Base-by-base conservation (phyloP, 1,284 basidiomycete genomes). In the Xanthoconium separans region DNA sequence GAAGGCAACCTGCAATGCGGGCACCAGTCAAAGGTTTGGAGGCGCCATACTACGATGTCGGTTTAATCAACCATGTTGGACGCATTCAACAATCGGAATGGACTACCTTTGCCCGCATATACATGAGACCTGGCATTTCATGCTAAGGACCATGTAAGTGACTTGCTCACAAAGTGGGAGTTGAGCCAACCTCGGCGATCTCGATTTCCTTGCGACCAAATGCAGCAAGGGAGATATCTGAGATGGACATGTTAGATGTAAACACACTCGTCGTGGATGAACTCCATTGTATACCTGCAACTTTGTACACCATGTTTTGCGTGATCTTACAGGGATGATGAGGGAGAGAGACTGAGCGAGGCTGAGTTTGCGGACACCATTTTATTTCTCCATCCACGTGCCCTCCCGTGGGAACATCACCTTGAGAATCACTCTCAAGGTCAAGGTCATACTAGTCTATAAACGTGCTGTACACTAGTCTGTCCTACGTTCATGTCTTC, bases 121-220 rank as follows among this genome's bases (percentile, higher is more conserved):
- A 92, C 83, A 97, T 94, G 73, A 97, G 89, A 71, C 91, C 94
- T 52, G 92, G 92, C 91, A 93, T 93, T 75, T 93, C 91, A 80
- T 89, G 84, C 87, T 93, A 63, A 36, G 53, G 53, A 49, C 53
- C 33, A 51, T 33, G 54, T 62, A 45, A 59, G 55, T 18, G 20
- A 54, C 46, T 34, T 60, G 58, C 55, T 61, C 57, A 41, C 59
- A 41, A 42, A 45, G 41, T 24, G 45, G 53, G 60, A 54, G 44
- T 54, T 6, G 12, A n/a, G 15, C 27, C 48, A 65, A 89, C 89
- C 83, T 98, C 95, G 62, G 95, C 95, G 75, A 98, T 94, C 81
- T 96, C 89, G 69, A 98, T 92, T 81, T 98, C 95, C 82, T 98
- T 97, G 78, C 95, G 93, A 77, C 94, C 93, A 73, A 93, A 95